Conservation (phyloP, 495 filamentous ascomycete species). For the Neurospora discreta region DNA sequence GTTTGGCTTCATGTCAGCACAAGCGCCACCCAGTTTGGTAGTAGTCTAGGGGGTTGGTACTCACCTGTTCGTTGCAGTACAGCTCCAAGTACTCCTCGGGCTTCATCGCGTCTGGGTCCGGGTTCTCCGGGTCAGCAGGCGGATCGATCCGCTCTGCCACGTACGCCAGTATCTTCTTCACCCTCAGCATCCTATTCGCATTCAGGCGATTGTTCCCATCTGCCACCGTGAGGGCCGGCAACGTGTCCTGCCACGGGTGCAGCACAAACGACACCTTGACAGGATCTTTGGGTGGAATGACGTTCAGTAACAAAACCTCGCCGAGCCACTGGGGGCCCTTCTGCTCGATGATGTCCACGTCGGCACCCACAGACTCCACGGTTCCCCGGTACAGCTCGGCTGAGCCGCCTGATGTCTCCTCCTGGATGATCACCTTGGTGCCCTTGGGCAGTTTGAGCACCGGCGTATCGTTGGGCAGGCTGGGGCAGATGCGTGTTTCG, state of each 20-base stretch:
- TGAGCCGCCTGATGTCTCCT: conserved; percentile 85
- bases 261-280: conserved; percentile 88
- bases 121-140: conserved; percentile 30
- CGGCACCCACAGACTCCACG: conserved; percentile 61
- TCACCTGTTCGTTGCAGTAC: conserved; percentile 83
- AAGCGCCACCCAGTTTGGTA: background rate
- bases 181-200: conserved; percentile 90
- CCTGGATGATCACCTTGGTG: conserved; percentile 87
- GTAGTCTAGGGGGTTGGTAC: conserved; percentile 16
- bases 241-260: conserved; percentile 65
- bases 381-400: conserved; percentile 86
- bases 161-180: conserved; percentile 90
- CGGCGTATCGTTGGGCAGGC: conserved; percentile 73
- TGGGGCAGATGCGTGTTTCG: conserved; percentile 61
- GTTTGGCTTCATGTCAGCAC: conserved; percentile 8
- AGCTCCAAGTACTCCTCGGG: conserved; percentile 91
- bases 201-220: conserved; percentile 81
- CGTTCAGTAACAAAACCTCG: conserved; percentile 79
- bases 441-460: conserved; percentile 64
- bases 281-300: conserved; percentile 77
- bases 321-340: conserved; percentile 83
- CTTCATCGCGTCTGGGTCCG: conserved; percentile 50
- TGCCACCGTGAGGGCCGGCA: conserved; percentile 57
- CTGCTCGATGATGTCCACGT: conserved; percentile 75
- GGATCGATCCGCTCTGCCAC: conserved; percentile 85